Percentiles rank a stretch among this genome's conserved stretches.
Conservation (phyloP, 2,329 filamentous ascomycete genomes). For the Dryadomyces sulphureus region DNA sequence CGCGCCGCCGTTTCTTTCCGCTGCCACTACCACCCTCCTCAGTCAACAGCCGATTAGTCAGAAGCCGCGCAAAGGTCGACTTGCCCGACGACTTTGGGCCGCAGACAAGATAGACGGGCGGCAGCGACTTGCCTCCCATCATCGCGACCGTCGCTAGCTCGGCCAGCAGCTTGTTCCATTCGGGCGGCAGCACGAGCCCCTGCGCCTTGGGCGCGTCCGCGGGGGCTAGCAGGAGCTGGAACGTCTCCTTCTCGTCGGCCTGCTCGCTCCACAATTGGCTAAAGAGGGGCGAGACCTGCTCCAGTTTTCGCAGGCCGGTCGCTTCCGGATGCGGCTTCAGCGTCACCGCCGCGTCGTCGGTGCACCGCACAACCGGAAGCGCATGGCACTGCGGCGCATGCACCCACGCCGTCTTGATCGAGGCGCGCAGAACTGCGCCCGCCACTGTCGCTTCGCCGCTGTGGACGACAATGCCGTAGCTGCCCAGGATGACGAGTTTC, state of each 20-base stretch:
- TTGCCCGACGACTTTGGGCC: slow-evolving; percentile 63
- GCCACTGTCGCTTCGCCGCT: slow-evolving; percentile 49
- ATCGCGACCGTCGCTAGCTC: slow-evolving; percentile 23
- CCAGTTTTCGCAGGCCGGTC: slow-evolving; percentile 35
- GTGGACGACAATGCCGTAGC: slow-evolving; percentile 48
- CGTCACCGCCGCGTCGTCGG: slow-evolving; percentile 34
- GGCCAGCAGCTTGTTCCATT: slow-evolving; percentile 47
- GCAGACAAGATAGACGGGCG: slow-evolving; percentile 38
- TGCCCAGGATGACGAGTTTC: slow-evolving; percentile 51
- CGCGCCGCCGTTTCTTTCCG: slow-evolving; percentile 13
- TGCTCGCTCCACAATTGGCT: slow-evolving; percentile 47
- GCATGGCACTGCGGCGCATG: slow-evolving; percentile 56
- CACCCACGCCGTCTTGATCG: slow-evolving; percentile 33
- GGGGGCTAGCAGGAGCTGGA: slow-evolving; percentile 6
- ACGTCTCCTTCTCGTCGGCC: slow-evolving; percentile 1
- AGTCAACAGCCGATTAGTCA: slow-evolving; percentile 54
- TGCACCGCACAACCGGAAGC: slow-evolving; percentile 48
- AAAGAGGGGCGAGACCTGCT: slow-evolving; percentile 50
- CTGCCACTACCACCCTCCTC: slow-evolving; percentile 12
- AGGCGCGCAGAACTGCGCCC: slow-evolving; percentile 41
- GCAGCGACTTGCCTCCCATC: slow-evolving; percentile 6
- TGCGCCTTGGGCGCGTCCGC: slow-evolving; percentile 28
- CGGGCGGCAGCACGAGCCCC: slow-evolving; percentile 38
- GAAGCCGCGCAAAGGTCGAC: slow-evolving; percentile 54
- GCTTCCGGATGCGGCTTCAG: slow-evolving; percentile 38